A percentile compares a stretch with the other conserved stretches of the same genome.
Evolutionary conservation across 2,329 filamentous ascomycete genomes (phyloP).

Genomic region (Pestalotiopsis sp.): DNA sequence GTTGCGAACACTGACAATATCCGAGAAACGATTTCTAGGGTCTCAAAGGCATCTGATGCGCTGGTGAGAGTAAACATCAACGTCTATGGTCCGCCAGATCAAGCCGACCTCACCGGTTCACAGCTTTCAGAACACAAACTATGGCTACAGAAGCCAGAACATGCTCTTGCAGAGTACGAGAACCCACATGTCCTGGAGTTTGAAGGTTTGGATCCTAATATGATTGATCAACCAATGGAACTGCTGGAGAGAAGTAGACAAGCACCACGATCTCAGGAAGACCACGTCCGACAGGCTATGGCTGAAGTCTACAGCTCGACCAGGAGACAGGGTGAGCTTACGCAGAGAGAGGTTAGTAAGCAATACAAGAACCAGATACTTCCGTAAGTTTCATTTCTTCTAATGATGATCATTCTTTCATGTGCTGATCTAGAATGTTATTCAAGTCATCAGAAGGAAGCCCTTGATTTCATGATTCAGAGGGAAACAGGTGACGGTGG

Average conservation of each 20-base stretch:
- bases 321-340: conserved; percentile 22
- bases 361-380: conserved; percentile 26
- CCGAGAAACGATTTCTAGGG: conserved; percentile 4
- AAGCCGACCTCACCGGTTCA: neutral
- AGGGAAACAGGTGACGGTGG: conserved; percentile 38
- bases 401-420: neutral
- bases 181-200: conserved; percentile 11
- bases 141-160: conserved; percentile 11
- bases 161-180: neutral
- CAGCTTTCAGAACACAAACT: conserved; percentile 7
- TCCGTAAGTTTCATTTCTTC: conserved; percentile 21
- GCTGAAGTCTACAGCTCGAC: conserved; percentile 22
- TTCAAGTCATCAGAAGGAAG: conserved; percentile 40
- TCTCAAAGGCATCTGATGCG: conserved; percentile 3
- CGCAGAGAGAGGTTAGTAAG: conserved; percentile 21
- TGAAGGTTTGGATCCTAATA: neutral
- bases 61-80: conserved; percentile 9
- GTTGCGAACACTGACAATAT: neutral
- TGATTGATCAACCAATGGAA: neutral
- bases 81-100: conserved; percentile 1
- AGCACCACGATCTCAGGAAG: conserved; percentile 15
- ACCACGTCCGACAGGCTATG: conserved; percentile 18
- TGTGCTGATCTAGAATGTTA: neutral
- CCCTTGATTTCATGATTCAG: conserved; percentile 40
- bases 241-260: neutral